Evolutionary conservation across 2,329 filamentous ascomycete genomes (phyloP), one percentile per base, ranked within the genome.

Genomic region (Trichoderma citrinoviride): DNA sequence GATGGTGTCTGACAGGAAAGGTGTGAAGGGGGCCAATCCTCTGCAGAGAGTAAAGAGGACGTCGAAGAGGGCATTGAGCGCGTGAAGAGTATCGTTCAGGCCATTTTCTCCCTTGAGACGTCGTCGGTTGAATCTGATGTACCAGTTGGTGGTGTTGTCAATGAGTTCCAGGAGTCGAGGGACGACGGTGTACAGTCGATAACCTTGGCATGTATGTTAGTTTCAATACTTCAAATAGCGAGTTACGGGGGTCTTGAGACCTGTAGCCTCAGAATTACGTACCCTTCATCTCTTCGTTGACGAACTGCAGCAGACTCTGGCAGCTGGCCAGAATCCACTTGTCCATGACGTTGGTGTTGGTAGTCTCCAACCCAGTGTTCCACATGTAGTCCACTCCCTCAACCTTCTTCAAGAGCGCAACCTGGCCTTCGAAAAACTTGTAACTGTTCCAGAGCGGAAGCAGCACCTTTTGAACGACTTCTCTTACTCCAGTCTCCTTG

Each of bases 91-190:
- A 75, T 98, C 95, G 15, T 93, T 85, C 25, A 92, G 78, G 19
- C 93, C 92, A 69, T 92, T 88, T 74, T 96, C 93, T 49, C 93
- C 93, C 86, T 97, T 97, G 70, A 97, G 83, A 62, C 93, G 87
- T 77, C 91, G 91, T 62, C 93, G 86, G 81, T 97, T 97, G 82
- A 97, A 96, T 67, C 93, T 87, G 76, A 97, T 97, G 79, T 97
- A 97, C 93, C 93, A 97, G 78, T 98, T 98, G n/a, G 93, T 97
- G 4, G 91, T 93, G 78, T 96, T 93, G 73, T 97, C 94, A 69
- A 97, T 96, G 72, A 96, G 85, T 65, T 85, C 85, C 19, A 96
- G 84, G 66, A 98, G 80, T 68, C 91, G 85, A 7, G 93, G 93
- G 50, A 97, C 93, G 50, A 98, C 94, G 1, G 93, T 98, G 78